Evolutionary conservation across 208 protist genomes (phyloP), one percentile per base, ranked within the genome.

Genomic region (Trypanosoma vivax): DNA sequence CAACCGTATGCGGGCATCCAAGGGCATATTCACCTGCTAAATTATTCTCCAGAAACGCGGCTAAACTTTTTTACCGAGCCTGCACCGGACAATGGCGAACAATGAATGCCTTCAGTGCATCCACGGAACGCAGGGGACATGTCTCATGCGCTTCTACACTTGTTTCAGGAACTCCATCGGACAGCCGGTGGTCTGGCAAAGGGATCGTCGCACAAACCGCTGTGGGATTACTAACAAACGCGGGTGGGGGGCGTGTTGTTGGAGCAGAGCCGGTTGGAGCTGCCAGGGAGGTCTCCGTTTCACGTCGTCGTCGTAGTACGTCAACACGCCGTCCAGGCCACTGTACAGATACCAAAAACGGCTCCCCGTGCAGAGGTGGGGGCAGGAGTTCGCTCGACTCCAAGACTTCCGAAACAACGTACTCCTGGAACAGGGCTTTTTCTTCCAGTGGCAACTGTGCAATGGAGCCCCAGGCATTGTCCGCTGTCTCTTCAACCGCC

Each of bases 371-470:
- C 13, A 69, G 45, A 28, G 68, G 55, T 19, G 83, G 79, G 23
- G 88, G 51, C 49, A 69, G 63, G 45, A 54, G 55, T 60, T 78
- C 71, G 46, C 74, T 74, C 23, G 69, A 49, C 41, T 91, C 73
- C 7, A 83, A 39, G 13, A 88, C 75, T 42, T 65, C 67, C 19
- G 74, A 58, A 23, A 88, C 55, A 31, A 85, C 42, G 53, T 88
- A 77, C 53, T 90, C 79, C 46, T 90, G 83, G 37, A 90, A 61
- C 38, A 83, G 35, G 11, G 47, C 60, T 6, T 79, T 48, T 45
- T 77, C 72, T 30, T 55, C 64, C 29, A 19, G 28, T 6, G 16
- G n/a, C 30, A 41, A 16, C 5, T 33, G 21, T 24, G 33, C 50
- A 60, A 38, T 45, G 19, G 31, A 4, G 23, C 50, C 30, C n/a